Percentiles rank a stretch among this genome's conserved stretches.
Evolutionary conservation across 2,329 filamentous ascomycete genomes (phyloP).

Genomic region (Fusarium pseudocircinatum): DNA sequence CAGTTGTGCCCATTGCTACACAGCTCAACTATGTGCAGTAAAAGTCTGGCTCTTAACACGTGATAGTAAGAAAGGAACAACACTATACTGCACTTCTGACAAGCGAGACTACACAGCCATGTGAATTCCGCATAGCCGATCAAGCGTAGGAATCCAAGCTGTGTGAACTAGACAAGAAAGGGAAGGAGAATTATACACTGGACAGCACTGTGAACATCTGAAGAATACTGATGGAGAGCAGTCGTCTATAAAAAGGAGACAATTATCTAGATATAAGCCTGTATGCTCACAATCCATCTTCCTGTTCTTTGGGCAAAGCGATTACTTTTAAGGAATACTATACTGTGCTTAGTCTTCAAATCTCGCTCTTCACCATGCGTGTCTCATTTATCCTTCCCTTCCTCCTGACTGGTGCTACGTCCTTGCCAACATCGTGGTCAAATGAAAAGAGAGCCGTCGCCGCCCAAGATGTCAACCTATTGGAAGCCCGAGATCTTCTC

Average conservation of each 20-base stretch:
- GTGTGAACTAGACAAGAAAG: neutral
- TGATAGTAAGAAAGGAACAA: neutral
- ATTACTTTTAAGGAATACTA: neutral
- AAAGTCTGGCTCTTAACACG: no score
- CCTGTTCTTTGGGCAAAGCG: neutral
- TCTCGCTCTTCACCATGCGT: neutral
- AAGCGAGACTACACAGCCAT: neutral
- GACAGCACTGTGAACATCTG: neutral
- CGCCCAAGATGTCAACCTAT: neutral
- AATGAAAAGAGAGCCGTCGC: accelerated
- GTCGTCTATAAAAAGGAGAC: neutral
- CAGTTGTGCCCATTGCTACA: accelerated
- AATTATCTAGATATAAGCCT: neutral
- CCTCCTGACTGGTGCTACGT: neutral
- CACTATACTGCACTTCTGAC: neutral
- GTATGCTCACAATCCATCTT: accelerated
- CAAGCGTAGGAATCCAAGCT: neutral
- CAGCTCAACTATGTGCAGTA: neutral
- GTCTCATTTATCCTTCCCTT: neutral
- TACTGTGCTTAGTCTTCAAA: accelerated
- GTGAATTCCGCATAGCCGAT: neutral
- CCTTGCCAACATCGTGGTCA: neutral
- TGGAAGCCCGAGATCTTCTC: neutral
- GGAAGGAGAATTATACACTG: neutral
- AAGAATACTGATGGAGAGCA: neutral